These are phyloP conservation scores for Thalassiosira pacifica DNA, from an alignment of 352 stramenopile genomes.

Conservation along the genomic window DNA sequence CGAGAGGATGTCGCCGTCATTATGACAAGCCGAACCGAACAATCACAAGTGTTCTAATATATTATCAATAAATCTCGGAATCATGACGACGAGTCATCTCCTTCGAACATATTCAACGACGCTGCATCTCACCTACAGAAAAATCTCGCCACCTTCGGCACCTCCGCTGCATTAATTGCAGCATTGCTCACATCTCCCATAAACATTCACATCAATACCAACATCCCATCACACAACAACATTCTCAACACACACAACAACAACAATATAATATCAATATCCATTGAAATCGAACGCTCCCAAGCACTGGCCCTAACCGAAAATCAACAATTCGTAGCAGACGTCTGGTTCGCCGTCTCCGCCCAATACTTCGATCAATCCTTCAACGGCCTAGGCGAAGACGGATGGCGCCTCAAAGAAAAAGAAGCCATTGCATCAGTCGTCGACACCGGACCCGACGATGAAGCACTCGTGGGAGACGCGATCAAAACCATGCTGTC, in stretches of 20 bases:
- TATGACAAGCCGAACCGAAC: no score
- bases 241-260: no score
- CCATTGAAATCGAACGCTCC: constrained; percentile 17
- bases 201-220: constrained; percentile 23
- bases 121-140: neutral
- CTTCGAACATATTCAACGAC: no score
- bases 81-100: no score
- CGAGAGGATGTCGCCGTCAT: no score
- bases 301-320: constrained; percentile 56
- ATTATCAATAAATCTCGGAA: no score
- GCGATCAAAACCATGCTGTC: constrained; percentile 65
- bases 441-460: constrained; percentile 60
- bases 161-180: constrained; percentile 24
- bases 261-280: constrained; percentile 14
- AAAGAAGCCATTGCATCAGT: constrained; percentile 55
- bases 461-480: constrained; percentile 53
- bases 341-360: constrained; percentile 70
- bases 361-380: constrained; percentile 68
- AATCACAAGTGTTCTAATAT: no score
- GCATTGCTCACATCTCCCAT: constrained; percentile 35
- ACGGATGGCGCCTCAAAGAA: constrained; percentile 61
- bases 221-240: no score
- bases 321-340: constrained; percentile 68
- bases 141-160: neutral
- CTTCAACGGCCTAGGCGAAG: constrained; percentile 68